Conservation (phyloP, 2,329 filamentous ascomycete genomes). For the Colletotrichum karsti region DNA sequence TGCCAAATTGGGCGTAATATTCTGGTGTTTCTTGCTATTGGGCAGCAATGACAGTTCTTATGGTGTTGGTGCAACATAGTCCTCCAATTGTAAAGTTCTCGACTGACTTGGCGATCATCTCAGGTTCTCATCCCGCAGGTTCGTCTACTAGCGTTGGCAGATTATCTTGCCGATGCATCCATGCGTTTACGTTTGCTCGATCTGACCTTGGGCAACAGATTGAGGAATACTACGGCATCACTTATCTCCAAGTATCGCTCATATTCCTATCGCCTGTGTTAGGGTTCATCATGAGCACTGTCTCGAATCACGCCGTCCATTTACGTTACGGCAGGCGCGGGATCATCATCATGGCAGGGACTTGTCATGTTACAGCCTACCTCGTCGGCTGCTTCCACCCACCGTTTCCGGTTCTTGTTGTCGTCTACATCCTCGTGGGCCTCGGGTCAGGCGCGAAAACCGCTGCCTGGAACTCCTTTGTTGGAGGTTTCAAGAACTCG, state of each 20-base stretch:
- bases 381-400: constrained; percentile 72
- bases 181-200: neutral
- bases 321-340: constrained; percentile 74
- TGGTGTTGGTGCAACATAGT: neutral
- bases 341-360: constrained; percentile 70
- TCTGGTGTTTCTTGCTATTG: neutral
- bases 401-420: constrained; percentile 71
- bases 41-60: neutral
- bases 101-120: neutral
- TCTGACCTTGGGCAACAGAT: constrained; percentile 46
- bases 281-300: constrained; percentile 69
- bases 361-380: constrained; percentile 71
- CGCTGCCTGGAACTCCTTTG: neutral
- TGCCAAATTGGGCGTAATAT: neutral
- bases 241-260: constrained; percentile 70
- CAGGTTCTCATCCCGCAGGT: neutral
- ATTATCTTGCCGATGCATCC: neutral
- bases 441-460: constrained; percentile 54
- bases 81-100: neutral
- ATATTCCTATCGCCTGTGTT: constrained; percentile 73
- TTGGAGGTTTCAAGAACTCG: constrained; percentile 57
- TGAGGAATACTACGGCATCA: constrained; percentile 67
- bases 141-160: neutral
- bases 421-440: constrained; percentile 71
- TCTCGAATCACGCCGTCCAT: constrained; percentile 72